Evolutionary conservation across 495 filamentous ascomycete genomes (phyloP).

Genomic region (Saxophila tyrrhenica): DNA sequence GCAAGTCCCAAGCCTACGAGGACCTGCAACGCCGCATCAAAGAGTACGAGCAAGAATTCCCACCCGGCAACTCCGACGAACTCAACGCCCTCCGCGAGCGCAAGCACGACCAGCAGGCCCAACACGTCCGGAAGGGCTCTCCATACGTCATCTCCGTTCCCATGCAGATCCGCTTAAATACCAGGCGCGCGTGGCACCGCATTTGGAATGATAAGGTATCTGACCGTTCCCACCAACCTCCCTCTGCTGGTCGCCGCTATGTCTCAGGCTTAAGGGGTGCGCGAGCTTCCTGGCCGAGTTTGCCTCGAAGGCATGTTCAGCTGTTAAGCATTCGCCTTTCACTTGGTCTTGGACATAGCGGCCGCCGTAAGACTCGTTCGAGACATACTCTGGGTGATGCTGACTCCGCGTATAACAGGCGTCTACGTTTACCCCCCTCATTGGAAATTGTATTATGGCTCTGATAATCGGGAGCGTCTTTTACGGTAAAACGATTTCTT

Average conservation of each 20-base stretch:
- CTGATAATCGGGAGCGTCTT: constrained; percentile 28
- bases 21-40: constrained; percentile 14
- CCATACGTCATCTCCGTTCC: constrained; percentile 37
- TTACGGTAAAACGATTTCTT: neutral
- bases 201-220: constrained; percentile 29
- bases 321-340: too few relatives aligned
- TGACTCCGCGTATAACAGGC: too few relatives aligned
- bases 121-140: constrained; percentile 29
- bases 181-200: constrained; percentile 40
- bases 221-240: too few relatives aligned
- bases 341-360: too few relatives aligned
- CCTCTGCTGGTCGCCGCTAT: too few relatives aligned
- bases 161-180: constrained; percentile 41
- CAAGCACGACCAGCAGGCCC: constrained; percentile 18
- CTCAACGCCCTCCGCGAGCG: constrained; percentile 14
- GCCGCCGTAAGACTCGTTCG: too few relatives aligned
- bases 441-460: constrained; percentile 24
- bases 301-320: too few relatives aligned
- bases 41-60: constrained; percentile 10
- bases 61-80: neutral
- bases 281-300: too few relatives aligned
- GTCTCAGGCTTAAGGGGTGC: too few relatives aligned
- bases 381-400: too few relatives aligned
- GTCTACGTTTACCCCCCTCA: constrained; percentile 21
- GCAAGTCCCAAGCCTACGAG: constrained; percentile 3